Conservation (phyloP, 495 filamentous ascomycete species). For the Aspergillus cristatus region DNA sequence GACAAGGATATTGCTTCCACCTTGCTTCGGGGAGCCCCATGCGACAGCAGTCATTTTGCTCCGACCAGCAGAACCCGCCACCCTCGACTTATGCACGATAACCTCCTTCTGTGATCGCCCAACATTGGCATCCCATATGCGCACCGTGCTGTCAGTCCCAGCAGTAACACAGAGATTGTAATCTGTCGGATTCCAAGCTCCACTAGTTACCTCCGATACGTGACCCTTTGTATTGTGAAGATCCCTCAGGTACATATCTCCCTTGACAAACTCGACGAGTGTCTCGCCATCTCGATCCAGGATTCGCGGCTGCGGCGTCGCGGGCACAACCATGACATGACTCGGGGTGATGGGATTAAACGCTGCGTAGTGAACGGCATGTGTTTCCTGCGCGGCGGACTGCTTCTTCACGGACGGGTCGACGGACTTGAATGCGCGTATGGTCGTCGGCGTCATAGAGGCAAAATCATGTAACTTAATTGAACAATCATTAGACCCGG, state of each 20-base stretch:
- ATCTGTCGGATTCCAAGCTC: constrained; percentile 81
- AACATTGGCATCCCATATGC: constrained; percentile 93
- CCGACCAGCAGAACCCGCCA: constrained; percentile 75
- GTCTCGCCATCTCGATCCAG: constrained; percentile 81
- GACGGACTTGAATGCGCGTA: constrained; percentile 85
- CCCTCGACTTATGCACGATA: constrained; percentile 86
- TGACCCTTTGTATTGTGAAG: constrained; percentile 97
- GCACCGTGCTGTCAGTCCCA: constrained; percentile 83
- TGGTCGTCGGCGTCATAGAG: constrained; percentile 87
- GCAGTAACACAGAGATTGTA: constrained; percentile 77
- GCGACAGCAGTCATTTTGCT: constrained; percentile 88
- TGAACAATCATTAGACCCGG: constrained; percentile 82
- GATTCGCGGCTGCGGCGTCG: constrained; percentile 80
- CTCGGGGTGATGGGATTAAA: constrained; percentile 80
- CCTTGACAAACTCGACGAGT: constrained; percentile 81
- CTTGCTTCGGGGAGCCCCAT: constrained; percentile 74
- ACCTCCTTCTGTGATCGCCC: constrained; percentile 83
- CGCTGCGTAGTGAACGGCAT: constrained; percentile 72
- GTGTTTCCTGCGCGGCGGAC: constrained; percentile 67
- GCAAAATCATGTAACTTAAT: constrained; percentile 92
- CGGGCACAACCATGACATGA: constrained; percentile 76
- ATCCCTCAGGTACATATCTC: constrained; percentile 95
- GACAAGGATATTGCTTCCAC: constrained; percentile 69
- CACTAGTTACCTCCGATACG: constrained; percentile 77
- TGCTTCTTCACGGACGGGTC: constrained; percentile 74